These are phyloP conservation scores for Globisporangium mamillatum DNA, from an alignment of 352 stramenopile species.

Conservation along the genomic window DNA sequence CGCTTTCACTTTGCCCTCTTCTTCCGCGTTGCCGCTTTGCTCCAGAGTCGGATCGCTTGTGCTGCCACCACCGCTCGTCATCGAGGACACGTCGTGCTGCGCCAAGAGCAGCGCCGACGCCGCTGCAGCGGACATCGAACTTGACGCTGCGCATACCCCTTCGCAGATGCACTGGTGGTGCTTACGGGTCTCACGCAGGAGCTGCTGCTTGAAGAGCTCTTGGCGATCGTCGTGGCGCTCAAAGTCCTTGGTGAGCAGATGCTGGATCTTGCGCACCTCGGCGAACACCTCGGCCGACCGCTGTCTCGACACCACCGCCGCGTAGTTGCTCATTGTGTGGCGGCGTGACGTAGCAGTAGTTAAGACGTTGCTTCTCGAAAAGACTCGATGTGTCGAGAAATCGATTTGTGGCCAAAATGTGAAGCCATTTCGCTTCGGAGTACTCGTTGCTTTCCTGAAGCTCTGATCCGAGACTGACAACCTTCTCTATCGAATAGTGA, in stretches of 20 bases:
- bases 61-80: not conserved
- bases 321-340: not conserved
- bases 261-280: conserved; percentile 33
- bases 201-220: conserved; percentile 53
- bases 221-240: conserved; percentile 43
- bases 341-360: not conserved
- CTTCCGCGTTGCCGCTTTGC: not conserved
- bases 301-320: not conserved
- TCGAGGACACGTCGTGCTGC: conserved; percentile 16
- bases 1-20: not conserved
- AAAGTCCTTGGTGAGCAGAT: conserved; percentile 40
- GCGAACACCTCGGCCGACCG: conserved; percentile 42
- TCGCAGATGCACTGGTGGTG: conserved; percentile 52
- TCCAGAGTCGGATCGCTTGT: not conserved
- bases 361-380: not conserved
- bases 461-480: not conserved
- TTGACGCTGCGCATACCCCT: conserved; percentile 24
- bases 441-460: not conserved
- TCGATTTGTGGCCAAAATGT: not conserved
- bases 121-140: conserved; percentile 19
- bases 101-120: conserved; percentile 36
- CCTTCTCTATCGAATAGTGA: not conserved
- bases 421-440: not conserved
- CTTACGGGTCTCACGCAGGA: conserved; percentile 44
- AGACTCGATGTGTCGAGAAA: not conserved